A percentile compares a stretch with the other conserved stretches of the same genome.
phyloP scores from a whole-genome alignment of 768 basidiomycete species.

The Collybia sp. region DNA sequence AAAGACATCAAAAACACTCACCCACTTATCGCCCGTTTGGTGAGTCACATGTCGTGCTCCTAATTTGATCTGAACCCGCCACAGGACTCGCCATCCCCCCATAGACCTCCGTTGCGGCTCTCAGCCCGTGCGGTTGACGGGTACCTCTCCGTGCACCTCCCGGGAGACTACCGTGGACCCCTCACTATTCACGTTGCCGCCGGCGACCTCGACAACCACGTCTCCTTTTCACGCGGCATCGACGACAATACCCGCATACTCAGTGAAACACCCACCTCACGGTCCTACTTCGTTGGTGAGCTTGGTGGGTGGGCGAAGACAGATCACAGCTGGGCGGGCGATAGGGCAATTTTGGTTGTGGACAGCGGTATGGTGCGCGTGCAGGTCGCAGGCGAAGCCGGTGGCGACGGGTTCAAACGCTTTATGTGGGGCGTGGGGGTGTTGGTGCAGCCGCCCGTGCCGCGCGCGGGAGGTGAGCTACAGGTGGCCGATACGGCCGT shows the following conservation, averaged over 20 bases:
- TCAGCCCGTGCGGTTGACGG: conserved; percentile 23
- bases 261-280: conserved; percentile 23
- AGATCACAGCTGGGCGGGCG: conserved; percentile 19
- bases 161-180: conserved; percentile 37
- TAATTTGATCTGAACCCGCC: neutral
- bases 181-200: conserved; percentile 29
- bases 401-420: conserved; percentile 14
- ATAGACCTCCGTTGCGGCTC: conserved; percentile 29
- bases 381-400: conserved; percentile 16
- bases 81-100: conserved; percentile 29
- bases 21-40: conserved; percentile 33
- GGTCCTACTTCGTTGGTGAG: conserved; percentile 31
- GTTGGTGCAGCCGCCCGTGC: no score
- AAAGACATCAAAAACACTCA: conserved; percentile 17
- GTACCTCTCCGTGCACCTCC: conserved; percentile 31
- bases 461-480: no score
- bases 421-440: conserved; percentile 12
- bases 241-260: conserved; percentile 24
- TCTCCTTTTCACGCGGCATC: conserved; percentile 26
- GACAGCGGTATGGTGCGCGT: conserved; percentile 18
- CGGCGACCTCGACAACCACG: conserved; percentile 31
- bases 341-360: conserved; percentile 16
- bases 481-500: no score
- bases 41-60: conserved; percentile 12
- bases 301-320: conserved; percentile 12